Base-by-base conservation (phyloP, 1,139 yeast genomes). In the Suhomyces bokatorum region DNA sequence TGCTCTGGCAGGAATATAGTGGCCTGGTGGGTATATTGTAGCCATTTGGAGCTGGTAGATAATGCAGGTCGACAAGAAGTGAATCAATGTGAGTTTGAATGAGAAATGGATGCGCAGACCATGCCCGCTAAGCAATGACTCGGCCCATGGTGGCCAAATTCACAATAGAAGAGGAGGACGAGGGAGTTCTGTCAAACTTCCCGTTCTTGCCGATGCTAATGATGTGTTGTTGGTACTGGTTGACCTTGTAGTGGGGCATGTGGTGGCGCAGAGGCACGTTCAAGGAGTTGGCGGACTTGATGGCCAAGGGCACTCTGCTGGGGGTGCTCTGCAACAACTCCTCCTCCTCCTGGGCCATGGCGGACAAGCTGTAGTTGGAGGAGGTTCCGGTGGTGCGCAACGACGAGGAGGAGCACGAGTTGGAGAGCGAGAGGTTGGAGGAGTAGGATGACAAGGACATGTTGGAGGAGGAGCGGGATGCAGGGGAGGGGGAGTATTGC, bases 301-400 rank as follows among this genome's bases (percentile, higher is more conserved):
- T 56, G 28, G 62, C 50, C 39, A 64, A 56, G 24, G 68, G 67
- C 14, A 51, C 40, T 46, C 63, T 51, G 37, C 40, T 28, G 1
- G 44, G 44, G 32, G 46, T 29, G 48, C 46, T 26, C 46, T 47
- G 22, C 50, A 42, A 33, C 31, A 40, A 40, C 7, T 49, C 56
- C 24, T 49, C 53, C 32, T 50, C 55, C 26, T 43, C 50, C 14
- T 50, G 51, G 10, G 46, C 52, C 44, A 45, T 42, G 35, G 42
- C 48, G 15, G 52, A 47, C 41, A 53, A 43, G 39, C 52, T 54
- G 41, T 53, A 49, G 40, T 37, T 48, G 7, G 56, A 51, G 15
- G 47, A 29, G 7, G 39, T 20, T 4, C 24, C 39, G n/a, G 39
- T 32, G 16, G 44, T 40, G 16, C 35, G 38, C 32, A 44, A 41